Evolutionary conservation across 345 rosid genomes (phyloP).

Genomic region (Microthlaspi erraticum): DNA sequence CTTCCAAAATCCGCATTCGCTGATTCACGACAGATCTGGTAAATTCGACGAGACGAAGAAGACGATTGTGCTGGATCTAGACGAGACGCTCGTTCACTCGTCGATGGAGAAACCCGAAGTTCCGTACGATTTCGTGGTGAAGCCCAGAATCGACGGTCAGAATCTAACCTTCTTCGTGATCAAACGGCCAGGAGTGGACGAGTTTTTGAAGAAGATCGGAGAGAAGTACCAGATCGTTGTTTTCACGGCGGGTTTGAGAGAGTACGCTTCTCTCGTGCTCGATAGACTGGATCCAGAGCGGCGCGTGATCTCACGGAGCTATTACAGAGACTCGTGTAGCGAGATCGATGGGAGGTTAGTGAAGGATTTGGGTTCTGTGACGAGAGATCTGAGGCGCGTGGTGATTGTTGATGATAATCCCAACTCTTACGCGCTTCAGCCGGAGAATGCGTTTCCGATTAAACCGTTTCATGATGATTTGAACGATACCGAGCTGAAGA

Average conservation of each 20-base stretch:
- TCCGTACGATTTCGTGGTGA: conserved; percentile 66
- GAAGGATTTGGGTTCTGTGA: conserved; percentile 73
- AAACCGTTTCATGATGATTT: conserved; percentile 65
- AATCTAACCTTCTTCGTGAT: conserved; percentile 66
- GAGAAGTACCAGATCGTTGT: conserved; percentile 73
- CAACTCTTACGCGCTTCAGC: conserved; percentile 68
- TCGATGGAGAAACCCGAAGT: conserved; percentile 68
- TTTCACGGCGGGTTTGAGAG: conserved; percentile 87
- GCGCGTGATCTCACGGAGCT: conserved; percentile 65
- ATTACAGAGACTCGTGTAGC: conserved; percentile 73
- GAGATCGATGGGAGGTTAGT: conserved; percentile 71
- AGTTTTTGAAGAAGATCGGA: conserved; percentile 58
- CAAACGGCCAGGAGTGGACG: conserved; percentile 90
- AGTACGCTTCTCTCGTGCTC: conserved; percentile 78
- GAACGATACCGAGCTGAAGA: conserved; percentile 58
- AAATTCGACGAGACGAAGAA: conserved; percentile 48
- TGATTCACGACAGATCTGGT: conserved; percentile 40
- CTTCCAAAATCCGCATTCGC: not conserved
- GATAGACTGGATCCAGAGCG: conserved; percentile 60
- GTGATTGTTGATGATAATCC: conserved; percentile 93
- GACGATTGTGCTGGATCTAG: conserved; percentile 89
- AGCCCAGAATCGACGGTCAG: conserved; percentile 70
- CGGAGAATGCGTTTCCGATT: conserved; percentile 82
- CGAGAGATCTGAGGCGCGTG: conserved; percentile 63
- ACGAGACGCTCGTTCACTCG: conserved; percentile 89